Percentiles rank a stretch among this genome's conserved stretches.
Evolutionary conservation across 1,284 basidiomycete genomes (phyloP).

Genomic region (Ceratobasidium sp.): DNA sequence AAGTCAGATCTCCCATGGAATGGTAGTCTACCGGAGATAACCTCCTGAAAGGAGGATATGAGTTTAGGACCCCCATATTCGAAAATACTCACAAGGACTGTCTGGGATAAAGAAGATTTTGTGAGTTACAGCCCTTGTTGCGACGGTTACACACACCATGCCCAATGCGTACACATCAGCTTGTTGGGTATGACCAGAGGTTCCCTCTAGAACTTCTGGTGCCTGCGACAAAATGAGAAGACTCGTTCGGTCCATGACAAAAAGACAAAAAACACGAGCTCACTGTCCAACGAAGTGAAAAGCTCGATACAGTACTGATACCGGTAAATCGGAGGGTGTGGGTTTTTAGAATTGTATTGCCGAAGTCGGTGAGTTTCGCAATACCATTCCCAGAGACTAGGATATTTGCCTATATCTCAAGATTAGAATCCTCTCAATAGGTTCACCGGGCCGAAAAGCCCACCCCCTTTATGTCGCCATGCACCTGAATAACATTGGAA

Average conservation of each 20-base stretch:
- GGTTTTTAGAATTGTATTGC: neutral
- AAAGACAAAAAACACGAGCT: neutral
- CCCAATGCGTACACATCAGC: constrained; percentile 22
- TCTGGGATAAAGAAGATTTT: neutral
- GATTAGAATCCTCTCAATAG: neutral
- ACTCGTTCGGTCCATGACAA: no score
- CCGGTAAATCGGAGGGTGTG: neutral
- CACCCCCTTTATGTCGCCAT: constrained; percentile 11
- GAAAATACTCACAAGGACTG: constrained; percentile 11
- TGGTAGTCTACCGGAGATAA: neutral
- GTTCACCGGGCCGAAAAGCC: neutral
- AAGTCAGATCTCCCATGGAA: neutral
- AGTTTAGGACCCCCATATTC: neutral
- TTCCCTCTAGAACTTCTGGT: neutral
- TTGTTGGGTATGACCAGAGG: neutral
- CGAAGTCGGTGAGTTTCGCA: constrained; percentile 12
- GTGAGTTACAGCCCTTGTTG: neutral
- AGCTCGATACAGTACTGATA: neutral
- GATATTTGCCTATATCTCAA: neutral
- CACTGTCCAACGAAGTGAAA: constrained; percentile 13
- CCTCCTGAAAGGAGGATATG: neutral
- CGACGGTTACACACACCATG: neutral
- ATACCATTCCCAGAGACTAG: constrained; percentile 1
- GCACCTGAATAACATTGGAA: neutral
- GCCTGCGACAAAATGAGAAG: neutral